Conservation (phyloP, 306 rosid genomes). For the Begonia fuchsioides region DNA sequence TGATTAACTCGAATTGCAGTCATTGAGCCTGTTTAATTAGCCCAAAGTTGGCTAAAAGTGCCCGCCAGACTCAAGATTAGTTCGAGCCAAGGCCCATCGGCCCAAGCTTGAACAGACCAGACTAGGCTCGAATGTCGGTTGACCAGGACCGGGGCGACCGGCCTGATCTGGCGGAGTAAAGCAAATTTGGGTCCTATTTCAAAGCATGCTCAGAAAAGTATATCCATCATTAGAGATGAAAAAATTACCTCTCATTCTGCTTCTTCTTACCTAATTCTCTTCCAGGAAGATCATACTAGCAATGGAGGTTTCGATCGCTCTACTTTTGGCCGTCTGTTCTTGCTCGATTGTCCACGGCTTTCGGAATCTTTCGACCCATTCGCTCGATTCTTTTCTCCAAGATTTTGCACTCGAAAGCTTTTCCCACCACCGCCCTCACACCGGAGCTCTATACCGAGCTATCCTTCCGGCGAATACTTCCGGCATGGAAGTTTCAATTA, state of each 20-base stretch:
- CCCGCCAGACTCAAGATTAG: no score
- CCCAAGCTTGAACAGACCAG: no score
- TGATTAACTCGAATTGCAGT: no score
- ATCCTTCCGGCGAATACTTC: conserved; percentile 49
- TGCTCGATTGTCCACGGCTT: conserved; percentile 28
- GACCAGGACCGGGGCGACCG: no score
- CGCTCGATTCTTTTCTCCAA: conserved; percentile 40
- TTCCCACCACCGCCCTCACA: conserved; percentile 36
- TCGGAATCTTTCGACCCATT: conserved; percentile 21
- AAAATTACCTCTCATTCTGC: background rate
- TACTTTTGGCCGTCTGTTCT: conserved; percentile 16
- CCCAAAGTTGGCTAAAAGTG: no score
- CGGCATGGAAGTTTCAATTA: conserved; percentile 48
- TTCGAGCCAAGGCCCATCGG: no score
- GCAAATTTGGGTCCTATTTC: conserved; percentile 18
- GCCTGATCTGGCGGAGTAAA: no score
- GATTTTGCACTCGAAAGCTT: conserved; percentile 40
- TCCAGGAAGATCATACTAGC: background rate
- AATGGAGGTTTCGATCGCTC: conserved; percentile 8
- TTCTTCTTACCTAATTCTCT: background rate
- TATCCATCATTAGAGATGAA: conserved; percentile 7
- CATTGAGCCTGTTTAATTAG: no score
- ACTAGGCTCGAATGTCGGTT: no score
- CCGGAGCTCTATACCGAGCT: conserved; percentile 48
- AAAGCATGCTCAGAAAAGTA: conserved; percentile 21